Conservation (phyloP, 2,329 filamentous ascomycete genomes). For the Penicillium nordicum region DNA sequence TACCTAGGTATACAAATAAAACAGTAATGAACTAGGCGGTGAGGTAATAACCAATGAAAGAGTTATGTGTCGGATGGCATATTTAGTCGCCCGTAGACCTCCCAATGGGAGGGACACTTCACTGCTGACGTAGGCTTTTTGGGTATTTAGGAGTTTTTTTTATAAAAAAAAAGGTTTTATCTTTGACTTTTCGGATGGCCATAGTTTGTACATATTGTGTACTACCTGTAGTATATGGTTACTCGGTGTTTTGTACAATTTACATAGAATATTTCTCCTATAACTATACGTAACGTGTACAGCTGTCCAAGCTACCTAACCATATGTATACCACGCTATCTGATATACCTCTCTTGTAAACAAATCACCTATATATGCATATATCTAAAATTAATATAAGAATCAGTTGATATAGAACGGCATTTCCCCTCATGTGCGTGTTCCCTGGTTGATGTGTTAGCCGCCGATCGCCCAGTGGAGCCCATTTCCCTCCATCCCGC, state of each 20-base stretch:
- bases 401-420: background rate
- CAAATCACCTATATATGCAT: background rate
- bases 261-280: background rate
- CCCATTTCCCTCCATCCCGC: constrained; percentile 30
- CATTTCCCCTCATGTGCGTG: constrained; percentile 7
- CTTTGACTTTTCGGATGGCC: background rate
- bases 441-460: constrained; percentile 30
- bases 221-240: background rate
- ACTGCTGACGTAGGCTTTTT: constrained; percentile 3
- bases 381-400: background rate
- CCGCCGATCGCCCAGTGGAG: constrained; percentile 37
- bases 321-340: background rate
- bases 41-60: too few species aligned
- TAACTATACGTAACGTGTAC: background rate
- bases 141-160: background rate
- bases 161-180: background rate
- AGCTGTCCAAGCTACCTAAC: background rate
- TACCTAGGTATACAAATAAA: too few species aligned
- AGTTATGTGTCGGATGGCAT: too few species aligned
- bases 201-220: background rate
- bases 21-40: too few species aligned
- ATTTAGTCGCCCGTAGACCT: too few species aligned
- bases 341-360: background rate
- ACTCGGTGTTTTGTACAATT: background rate
- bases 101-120: background rate